These are phyloP conservation scores for Jacaranda copaia DNA, from an alignment of 257 asterid genomes.

Conservation along the genomic window DNA sequence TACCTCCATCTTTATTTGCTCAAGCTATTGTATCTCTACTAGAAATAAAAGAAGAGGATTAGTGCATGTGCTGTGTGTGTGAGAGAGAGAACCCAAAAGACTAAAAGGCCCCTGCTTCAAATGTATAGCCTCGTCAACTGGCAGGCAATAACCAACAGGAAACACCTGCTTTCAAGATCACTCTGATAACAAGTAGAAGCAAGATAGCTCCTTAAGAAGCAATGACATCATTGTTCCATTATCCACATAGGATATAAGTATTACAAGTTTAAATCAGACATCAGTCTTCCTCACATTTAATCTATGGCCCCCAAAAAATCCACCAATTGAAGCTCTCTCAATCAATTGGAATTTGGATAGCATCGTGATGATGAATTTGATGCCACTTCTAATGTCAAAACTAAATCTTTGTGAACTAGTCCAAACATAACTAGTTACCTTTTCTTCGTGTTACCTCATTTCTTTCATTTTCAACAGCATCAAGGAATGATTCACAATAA, in stretches of 20 bases:
- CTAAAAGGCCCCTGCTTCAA: not conserved
- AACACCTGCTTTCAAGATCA: not conserved
- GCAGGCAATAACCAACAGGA: not conserved
- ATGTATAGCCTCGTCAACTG: not conserved
- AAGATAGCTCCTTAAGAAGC: not conserved
- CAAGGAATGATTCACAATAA: not conserved
- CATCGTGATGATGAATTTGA: not conserved
- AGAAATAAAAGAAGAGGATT: slow-evolving; percentile 1
- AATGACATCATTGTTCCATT: slow-evolving; percentile 5
- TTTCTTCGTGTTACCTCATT: not conserved
- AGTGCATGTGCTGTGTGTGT: not conserved
- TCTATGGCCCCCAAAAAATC: not conserved
- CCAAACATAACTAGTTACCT: not conserved
- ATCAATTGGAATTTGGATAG: not conserved
- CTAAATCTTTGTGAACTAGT: slow-evolving; percentile 12
- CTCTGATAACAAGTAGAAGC: not conserved
- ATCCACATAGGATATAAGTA: not conserved
- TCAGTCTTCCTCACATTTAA: slow-evolving; percentile 8
- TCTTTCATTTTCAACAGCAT: not conserved
- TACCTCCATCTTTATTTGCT: slow-evolving; percentile 3
- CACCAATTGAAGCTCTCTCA: not conserved
- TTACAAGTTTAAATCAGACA: not conserved
- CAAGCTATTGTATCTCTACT: not conserved
- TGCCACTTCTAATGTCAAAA: slow-evolving; percentile 5
- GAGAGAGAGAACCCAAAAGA: not conserved